These are phyloP conservation scores for Allium fistulosum DNA, from an alignment of 106 monocot species.

Conservation along the genomic window DNA sequence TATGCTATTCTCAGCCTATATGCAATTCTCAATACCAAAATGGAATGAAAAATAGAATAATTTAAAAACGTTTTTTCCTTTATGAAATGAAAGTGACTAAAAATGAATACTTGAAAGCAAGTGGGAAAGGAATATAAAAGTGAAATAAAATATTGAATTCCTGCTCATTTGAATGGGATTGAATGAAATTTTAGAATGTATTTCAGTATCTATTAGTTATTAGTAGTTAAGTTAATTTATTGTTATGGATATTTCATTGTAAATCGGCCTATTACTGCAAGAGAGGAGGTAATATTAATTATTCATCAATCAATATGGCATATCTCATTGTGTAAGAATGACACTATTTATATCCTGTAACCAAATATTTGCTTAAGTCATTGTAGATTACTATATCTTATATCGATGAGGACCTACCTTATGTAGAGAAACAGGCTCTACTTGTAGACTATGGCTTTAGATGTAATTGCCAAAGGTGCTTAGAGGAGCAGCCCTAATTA, in stretches of 20 bases:
- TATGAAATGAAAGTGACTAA: no score
- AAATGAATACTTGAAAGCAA: no score
- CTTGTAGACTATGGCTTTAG: slow-evolving; percentile 90
- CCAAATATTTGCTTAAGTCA: neutral
- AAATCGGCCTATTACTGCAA: slow-evolving; percentile 30
- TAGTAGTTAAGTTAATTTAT: neutral
- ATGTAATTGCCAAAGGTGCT: slow-evolving; percentile 68
- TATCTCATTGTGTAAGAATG: neutral
- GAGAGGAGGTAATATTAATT: slow-evolving; percentile 66
- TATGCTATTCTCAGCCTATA: no score
- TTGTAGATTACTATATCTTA: slow-evolving; percentile 85
- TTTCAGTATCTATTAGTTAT: no score
- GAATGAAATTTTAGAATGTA: no score
- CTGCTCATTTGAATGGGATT: no score
- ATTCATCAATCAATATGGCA: neutral
- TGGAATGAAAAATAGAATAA: no score
- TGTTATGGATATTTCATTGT: slow-evolving; percentile 16
- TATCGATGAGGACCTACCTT: slow-evolving; percentile 71
- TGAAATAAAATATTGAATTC: no score
- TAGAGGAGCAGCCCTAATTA: slow-evolving; percentile 23
- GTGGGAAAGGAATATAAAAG: no score
- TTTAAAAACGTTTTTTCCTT: no score
- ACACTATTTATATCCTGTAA: neutral
- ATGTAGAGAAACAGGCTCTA: slow-evolving; percentile 58
- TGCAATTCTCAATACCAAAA: no score